A percentile compares a stretch with the other conserved stretches of the same genome.
These are phyloP conservation scores for Cyclaneusma minus DNA, from an alignment of 2,329 filamentous ascomycete genomes.

Conservation along the genomic window DNA sequence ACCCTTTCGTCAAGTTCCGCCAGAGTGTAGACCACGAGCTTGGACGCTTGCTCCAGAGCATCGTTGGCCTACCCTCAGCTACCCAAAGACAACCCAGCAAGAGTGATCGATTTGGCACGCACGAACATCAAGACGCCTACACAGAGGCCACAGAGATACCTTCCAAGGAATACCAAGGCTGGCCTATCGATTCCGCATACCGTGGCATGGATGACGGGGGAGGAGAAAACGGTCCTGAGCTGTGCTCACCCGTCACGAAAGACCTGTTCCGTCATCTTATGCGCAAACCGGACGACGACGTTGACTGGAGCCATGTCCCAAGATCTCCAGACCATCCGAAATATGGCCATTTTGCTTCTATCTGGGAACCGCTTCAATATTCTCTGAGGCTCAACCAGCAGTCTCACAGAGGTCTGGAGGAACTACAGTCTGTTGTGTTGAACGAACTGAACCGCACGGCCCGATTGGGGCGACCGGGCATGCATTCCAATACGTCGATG, in stretches of 20 bases:
- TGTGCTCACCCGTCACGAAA: slow-evolving; percentile 13
- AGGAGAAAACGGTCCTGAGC: slow-evolving; percentile 10
- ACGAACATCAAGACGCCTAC: slow-evolving; percentile 9
- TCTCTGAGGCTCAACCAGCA: too few species aligned
- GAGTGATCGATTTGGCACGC: slow-evolving; percentile 11
- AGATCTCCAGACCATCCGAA: too few species aligned
- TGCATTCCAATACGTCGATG: slow-evolving; percentile 12
- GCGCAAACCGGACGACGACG: slow-evolving; percentile 4
- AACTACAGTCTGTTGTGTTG: too few species aligned
- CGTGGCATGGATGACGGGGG: slow-evolving; percentile 1
- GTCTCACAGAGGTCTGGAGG: too few species aligned
- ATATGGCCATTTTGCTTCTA: too few species aligned
- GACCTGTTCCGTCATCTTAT: slow-evolving; percentile 10
- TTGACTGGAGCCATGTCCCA: slow-evolving; percentile 74
- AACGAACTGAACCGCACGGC: too few species aligned
- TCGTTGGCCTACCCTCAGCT: slow-evolving; percentile 17
- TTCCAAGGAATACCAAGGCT: slow-evolving; percentile 6
- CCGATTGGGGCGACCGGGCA: too few species aligned
- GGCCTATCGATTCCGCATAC: neutral
- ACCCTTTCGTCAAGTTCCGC: slow-evolving; percentile 17
- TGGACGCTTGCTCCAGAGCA: slow-evolving; percentile 16
- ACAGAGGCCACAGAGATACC: slow-evolving; percentile 6
- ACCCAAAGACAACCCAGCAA: slow-evolving; percentile 10
- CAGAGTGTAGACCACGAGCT: slow-evolving; percentile 16
- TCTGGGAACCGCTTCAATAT: too few species aligned